These are phyloP conservation scores for Carex parvula DNA, from an alignment of 176 grass and related monocot genomes.

Conservation along the genomic window DNA sequence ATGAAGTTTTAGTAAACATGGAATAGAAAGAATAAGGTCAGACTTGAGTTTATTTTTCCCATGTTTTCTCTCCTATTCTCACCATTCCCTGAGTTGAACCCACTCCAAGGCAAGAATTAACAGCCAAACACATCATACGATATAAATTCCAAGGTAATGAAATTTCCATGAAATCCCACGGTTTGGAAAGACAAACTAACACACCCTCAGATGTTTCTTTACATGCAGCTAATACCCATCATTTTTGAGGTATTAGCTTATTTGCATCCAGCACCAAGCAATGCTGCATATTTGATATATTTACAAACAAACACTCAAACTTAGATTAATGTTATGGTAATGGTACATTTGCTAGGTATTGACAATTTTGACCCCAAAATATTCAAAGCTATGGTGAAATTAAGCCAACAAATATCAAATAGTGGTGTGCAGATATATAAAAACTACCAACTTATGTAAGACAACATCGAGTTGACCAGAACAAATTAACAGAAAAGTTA, in stretches of 20 bases:
- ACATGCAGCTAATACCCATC: neutral
- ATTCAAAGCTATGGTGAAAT: neutral
- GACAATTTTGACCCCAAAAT: neutral
- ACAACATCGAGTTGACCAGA: neutral
- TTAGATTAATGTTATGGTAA: neutral
- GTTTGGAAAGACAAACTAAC: neutral
- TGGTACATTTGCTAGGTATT: neutral
- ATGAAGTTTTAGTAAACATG: neutral
- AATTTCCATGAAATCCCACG: neutral
- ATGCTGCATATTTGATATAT: neutral
- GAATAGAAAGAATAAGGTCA: no score
- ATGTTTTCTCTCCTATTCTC: no score
- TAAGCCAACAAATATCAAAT: neutral
- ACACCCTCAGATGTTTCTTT: neutral
- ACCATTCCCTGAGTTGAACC: neutral
- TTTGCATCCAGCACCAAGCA: neutral
- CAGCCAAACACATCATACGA: neutral
- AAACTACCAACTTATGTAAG: neutral
- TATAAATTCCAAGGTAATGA: neutral
- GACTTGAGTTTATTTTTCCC: neutral
- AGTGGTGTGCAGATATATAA: neutral
- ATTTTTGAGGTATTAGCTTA: neutral
- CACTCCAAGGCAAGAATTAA: neutral
- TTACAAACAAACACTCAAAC: neutral
- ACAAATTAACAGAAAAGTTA: neutral